Evolutionary conservation across 2,329 filamentous ascomycete genomes (phyloP).

Genomic region (Sordariomycetes sp.): DNA sequence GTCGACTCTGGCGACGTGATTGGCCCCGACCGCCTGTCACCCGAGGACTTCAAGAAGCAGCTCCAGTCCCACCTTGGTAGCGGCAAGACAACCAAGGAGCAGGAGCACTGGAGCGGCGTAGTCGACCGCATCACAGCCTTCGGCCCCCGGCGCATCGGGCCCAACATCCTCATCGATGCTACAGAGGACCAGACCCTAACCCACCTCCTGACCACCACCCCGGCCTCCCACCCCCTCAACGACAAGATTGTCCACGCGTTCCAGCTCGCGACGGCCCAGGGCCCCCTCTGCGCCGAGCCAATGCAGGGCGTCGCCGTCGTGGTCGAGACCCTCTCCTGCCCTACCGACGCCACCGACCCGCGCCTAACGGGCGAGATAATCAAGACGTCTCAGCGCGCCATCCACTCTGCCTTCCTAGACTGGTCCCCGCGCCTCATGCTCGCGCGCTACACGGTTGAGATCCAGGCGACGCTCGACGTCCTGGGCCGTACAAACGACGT

Average conservation of each 20-base stretch:
- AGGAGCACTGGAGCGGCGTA: slow-evolving; percentile 60
- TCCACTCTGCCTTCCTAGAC: slow-evolving; percentile 78
- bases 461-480: slow-evolving; percentile 91
- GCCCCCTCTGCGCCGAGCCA: slow-evolving; percentile 83
- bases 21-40: slow-evolving; percentile 49
- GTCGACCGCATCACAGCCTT: slow-evolving; percentile 81
- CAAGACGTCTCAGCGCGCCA: slow-evolving; percentile 72
- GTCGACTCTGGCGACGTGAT: slow-evolving; percentile 37
- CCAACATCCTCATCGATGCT: slow-evolving; percentile 76
- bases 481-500: slow-evolving; percentile 92
- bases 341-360: slow-evolving; percentile 45
- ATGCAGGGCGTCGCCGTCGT: slow-evolving; percentile 88
- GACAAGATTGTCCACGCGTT: slow-evolving; percentile 93
- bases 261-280: slow-evolving; percentile 79
- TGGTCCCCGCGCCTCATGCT: slow-evolving; percentile 93
- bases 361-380: slow-evolving; percentile 89
- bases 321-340: slow-evolving; percentile 62
- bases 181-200: slow-evolving; percentile 60
- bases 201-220: slow-evolving; percentile 44
- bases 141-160: slow-evolving; percentile 71
- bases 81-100: slow-evolving; percentile 40
- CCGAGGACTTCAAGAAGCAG: slow-evolving; percentile 64
- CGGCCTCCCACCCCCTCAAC: slow-evolving; percentile 26
- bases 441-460: slow-evolving; percentile 96
- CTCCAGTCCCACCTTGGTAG: slow-evolving; percentile 56